Percentiles rank a stretch among this genome's conserved stretches.
Conservation (phyloP, 108 stramenopile species). For the Cyclotella choctawhatcheeana region DNA sequence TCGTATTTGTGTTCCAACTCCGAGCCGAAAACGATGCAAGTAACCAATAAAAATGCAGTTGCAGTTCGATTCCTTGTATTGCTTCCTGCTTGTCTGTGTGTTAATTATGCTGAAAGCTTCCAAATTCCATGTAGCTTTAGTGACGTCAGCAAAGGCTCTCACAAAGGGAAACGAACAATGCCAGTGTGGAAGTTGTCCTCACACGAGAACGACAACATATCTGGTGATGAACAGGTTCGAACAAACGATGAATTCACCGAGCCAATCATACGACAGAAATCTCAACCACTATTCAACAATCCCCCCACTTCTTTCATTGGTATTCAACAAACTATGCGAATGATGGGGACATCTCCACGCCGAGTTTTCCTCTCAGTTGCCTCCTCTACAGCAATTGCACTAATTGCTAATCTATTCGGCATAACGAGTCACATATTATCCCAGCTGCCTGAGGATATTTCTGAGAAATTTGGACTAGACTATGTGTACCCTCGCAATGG, state of each 20-base stretch:
- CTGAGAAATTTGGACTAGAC: slow-evolving; percentile 68
- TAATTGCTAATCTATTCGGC: slow-evolving; percentile 75
- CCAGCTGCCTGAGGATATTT: slow-evolving; percentile 58
- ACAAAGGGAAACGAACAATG: background rate
- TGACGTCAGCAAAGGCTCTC: too few species aligned
- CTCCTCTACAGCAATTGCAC: slow-evolving; percentile 67
- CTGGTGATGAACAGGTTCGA: background rate
- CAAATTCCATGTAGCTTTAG: too few species aligned
- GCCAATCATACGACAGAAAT: background rate
- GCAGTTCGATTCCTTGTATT: background rate
- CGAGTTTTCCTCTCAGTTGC: slow-evolving; percentile 50
- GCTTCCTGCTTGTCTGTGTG: too few species aligned
- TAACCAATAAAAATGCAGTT: background rate
- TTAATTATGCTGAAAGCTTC: too few species aligned
- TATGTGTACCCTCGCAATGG: slow-evolving; percentile 69
- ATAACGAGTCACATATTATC: slow-evolving; percentile 65
- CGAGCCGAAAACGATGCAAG: too few species aligned
- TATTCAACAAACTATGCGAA: slow-evolving; percentile 47
- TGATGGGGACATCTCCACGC: slow-evolving; percentile 74
- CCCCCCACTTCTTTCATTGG: background rate
- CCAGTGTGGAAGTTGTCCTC: too few species aligned
- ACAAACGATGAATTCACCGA: background rate
- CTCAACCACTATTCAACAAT: too few species aligned
- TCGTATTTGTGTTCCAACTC: too few species aligned
- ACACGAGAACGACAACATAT: too few species aligned